These are phyloP conservation scores for Aurinia saxatilis DNA, from an alignment of 345 rosid genomes.

Conservation along the genomic window DNA sequence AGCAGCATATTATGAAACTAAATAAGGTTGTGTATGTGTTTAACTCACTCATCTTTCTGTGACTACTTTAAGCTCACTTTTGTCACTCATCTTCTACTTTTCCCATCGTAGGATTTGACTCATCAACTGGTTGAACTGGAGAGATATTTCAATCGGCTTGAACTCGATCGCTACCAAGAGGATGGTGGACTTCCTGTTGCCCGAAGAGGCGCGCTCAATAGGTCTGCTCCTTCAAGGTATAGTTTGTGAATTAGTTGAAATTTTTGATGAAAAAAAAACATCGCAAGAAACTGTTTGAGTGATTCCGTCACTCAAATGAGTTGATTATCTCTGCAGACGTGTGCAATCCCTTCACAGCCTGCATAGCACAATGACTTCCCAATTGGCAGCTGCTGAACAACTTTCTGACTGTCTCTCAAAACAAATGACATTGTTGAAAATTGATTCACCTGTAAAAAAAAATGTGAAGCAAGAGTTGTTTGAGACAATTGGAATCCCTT, in stretches of 20 bases:
- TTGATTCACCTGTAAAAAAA: slow-evolving; percentile 63
- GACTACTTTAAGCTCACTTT: slow-evolving; percentile 10
- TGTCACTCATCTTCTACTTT: slow-evolving; percentile 10
- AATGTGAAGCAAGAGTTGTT: slow-evolving; percentile 76
- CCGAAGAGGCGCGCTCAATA: slow-evolving; percentile 41
- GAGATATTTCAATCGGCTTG: slow-evolving; percentile 82
- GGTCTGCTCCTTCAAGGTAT: slow-evolving; percentile 67
- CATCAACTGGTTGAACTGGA: slow-evolving; percentile 77
- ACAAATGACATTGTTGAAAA: slow-evolving; percentile 69
- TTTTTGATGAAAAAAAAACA: neutral
- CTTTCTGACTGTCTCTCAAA: slow-evolving; percentile 80
- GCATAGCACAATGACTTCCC: slow-evolving; percentile 66
- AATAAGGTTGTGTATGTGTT: slow-evolving; percentile 50
- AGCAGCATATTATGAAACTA: slow-evolving; percentile 46
- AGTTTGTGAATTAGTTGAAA: slow-evolving; percentile 9
- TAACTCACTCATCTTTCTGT: slow-evolving; percentile 8
- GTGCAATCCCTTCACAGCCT: slow-evolving; percentile 63
- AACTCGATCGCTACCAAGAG: slow-evolving; percentile 71
- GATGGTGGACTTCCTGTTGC: slow-evolving; percentile 37
- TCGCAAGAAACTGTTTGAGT: neutral
- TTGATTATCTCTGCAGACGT: slow-evolving; percentile 43
- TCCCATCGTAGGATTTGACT: slow-evolving; percentile 62
- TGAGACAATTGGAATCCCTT: slow-evolving; percentile 77
- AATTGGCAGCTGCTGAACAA: slow-evolving; percentile 79
- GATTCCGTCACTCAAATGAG: slow-evolving; percentile 4